phyloP scores from a whole-genome alignment of 2,329 filamentous ascomycete genomes.

The Monosporascus cannonballus region DNA sequence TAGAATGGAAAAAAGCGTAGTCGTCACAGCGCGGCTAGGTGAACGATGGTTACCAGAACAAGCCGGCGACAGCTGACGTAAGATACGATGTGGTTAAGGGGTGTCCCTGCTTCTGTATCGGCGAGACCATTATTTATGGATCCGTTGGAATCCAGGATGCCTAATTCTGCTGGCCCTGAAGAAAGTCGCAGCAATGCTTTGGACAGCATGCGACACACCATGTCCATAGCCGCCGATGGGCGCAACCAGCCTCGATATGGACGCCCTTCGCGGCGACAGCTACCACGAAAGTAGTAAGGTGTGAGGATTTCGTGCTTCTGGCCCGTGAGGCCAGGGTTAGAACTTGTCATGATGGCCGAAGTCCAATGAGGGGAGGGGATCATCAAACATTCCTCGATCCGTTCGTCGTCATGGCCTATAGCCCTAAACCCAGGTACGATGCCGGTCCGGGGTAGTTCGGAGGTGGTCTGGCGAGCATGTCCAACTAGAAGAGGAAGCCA shows the following conservation, averaged over 20 bases:
- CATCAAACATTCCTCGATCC: too few species aligned
- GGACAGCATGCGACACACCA: slow-evolving; percentile 32
- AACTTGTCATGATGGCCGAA: slow-evolving; percentile 36
- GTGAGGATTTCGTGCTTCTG: slow-evolving; percentile 31
- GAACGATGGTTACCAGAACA: slow-evolving; percentile 49
- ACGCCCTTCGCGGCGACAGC: slow-evolving; percentile 39
- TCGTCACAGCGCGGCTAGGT: slow-evolving; percentile 45
- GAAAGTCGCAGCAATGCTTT: slow-evolving; percentile 18
- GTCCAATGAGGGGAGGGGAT: too few species aligned
- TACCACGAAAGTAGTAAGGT: slow-evolving; percentile 34
- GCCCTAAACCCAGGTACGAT: too few species aligned
- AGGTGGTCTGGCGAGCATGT: too few species aligned
- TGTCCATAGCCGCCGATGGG: slow-evolving; percentile 43
- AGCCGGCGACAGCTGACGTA: slow-evolving; percentile 53
- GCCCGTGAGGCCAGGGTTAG: slow-evolving; percentile 41
- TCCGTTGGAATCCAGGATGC: slow-evolving; percentile 26
- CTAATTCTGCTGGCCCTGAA: slow-evolving; percentile 26
- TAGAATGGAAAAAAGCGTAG: slow-evolving; percentile 41
- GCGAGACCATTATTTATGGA: slow-evolving; percentile 14
- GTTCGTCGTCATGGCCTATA: too few species aligned
- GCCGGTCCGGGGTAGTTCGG: too few species aligned
- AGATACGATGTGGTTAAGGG: slow-evolving; percentile 49
- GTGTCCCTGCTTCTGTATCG: slow-evolving; percentile 43
- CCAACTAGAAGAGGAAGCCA: too few species aligned
- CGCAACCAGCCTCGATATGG: slow-evolving; percentile 50